These are phyloP conservation scores for Linderniella brevidens DNA, from an alignment of 257 asterid genomes.

Conservation along the genomic window DNA sequence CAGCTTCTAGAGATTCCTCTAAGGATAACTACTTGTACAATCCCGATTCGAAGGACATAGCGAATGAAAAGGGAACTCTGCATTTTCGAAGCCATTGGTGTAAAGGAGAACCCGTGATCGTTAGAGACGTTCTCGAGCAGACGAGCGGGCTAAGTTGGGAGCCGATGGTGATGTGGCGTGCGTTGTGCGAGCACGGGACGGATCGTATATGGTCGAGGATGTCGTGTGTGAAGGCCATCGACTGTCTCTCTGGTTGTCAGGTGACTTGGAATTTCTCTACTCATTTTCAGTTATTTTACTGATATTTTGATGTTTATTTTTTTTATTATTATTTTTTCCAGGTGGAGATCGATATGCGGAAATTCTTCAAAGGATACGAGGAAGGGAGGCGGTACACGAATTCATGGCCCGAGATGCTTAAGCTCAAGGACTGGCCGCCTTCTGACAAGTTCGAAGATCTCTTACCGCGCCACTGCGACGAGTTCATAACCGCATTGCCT, in stretches of 20 bases:
- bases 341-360: constrained; percentile 56
- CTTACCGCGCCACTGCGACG: constrained; percentile 88
- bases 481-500: constrained; percentile 70
- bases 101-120: constrained; percentile 80
- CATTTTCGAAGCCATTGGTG: constrained; percentile 72
- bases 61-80: constrained; percentile 33
- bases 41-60: constrained; percentile 31
- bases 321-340: constrained; percentile 15
- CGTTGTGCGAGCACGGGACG: constrained; percentile 43
- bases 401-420: constrained; percentile 96
- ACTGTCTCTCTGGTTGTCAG: constrained; percentile 85
- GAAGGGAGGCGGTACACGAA: constrained; percentile 60
- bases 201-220: constrained; percentile 21
- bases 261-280: constrained; percentile 19
- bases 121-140: constrained; percentile 52
- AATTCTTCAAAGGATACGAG: constrained; percentile 64
- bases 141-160: constrained; percentile 88
- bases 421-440: constrained; percentile 97
- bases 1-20: constrained; percentile 32
- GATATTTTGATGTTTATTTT: too few relatives aligned
- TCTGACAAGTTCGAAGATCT: constrained; percentile 75
- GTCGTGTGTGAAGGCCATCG: constrained; percentile 68
- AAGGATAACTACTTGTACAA: constrained; percentile 41
- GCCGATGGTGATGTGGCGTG: constrained; percentile 97
- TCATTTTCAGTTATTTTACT: constrained; percentile 5